Base-by-base conservation (phyloP, 768 basidiomycete species). In the Fibroporia radiculosa region DNA sequence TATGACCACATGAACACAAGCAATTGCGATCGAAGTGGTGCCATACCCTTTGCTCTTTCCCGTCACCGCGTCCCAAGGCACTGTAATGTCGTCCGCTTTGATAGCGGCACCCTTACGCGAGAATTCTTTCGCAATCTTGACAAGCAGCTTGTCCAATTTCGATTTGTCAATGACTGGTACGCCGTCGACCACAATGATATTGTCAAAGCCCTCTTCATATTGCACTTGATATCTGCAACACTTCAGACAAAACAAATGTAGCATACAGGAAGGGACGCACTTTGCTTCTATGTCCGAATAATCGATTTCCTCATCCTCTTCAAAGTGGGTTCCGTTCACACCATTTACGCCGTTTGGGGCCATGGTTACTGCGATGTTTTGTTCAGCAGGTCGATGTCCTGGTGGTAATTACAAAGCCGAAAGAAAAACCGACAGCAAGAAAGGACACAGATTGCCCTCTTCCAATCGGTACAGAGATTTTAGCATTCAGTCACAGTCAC, bases 31-130 rank as follows among this genome's bases (percentile, higher is more conserved):
- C 20, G 23, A 36, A 3, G 16, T n/a, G 44, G 13, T 26, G 29
- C 60, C 74, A 56, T 62, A 93, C 93, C 96, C 96, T 70, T 93
- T 93, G 72, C 87, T 91, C 66, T 91, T 89, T 23, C 80, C 87
- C 6, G 74, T 75, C 40, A 72, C 58, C 45, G 87, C 77, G 58
- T 93, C 84, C 88, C 90, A 95, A 23, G 95, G 93, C 64, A 97
- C 76, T 51, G 74, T 80, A 51, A 97, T 82, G 54, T 83, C 80
- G 40, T 86, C 84, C 6, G 79, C 65, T 55, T 82, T 84, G 45
- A 96, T 73, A 26, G 80, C 64, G 7, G 81, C 75, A 23, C 93
- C 92, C 60, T 84, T 89, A 56, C 80, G 81, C 11, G 74, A 71
- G 60, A 97, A 95, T 52, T 89, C 82, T 61, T 92, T 92, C 45